Evolutionary conservation across 768 basidiomycete species (phyloP).

Genomic region (Lentinula lateritia): DNA sequence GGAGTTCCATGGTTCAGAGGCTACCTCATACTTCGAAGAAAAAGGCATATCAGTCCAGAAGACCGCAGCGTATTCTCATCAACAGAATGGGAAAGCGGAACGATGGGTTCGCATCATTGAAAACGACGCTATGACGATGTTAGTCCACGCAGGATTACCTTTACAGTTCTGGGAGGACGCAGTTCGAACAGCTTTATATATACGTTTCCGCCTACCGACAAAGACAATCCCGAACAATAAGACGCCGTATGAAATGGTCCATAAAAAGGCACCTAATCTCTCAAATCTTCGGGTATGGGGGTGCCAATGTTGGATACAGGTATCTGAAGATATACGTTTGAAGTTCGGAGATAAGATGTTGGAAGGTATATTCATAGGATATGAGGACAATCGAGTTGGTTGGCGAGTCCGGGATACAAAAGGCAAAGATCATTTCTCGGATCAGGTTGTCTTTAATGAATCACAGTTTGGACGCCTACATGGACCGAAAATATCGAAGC

Average conservation of each 20-base stretch:
- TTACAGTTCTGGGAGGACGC: conserved; percentile 17
- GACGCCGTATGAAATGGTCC: conserved; percentile 12
- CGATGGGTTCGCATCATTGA: conserved; percentile 28
- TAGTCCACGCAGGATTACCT: conserved; percentile 17
- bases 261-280: neutral
- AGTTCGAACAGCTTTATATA: conserved; percentile 16
- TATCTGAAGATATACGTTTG: neutral
- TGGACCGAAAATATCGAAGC: neutral
- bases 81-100: conserved; percentile 43
- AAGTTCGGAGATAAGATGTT: too few species aligned
- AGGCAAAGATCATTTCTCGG: neutral
- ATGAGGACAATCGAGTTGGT: neutral
- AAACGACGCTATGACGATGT: conserved; percentile 24
- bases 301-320: neutral
- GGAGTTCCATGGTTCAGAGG: too few species aligned
- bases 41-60: conserved; percentile 19
- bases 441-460: neutral
- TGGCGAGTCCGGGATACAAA: neutral
- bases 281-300: conserved; percentile 1
- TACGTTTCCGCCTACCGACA: conserved; percentile 13
- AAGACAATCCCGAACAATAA: conserved; percentile 7
- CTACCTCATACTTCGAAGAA: too few species aligned
- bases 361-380: neutral
- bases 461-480: neutral
- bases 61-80: conserved; percentile 8